Evolutionary conservation across 2,329 filamentous ascomycete species (phyloP).

Genomic region (Ilyonectria destructans): DNA sequence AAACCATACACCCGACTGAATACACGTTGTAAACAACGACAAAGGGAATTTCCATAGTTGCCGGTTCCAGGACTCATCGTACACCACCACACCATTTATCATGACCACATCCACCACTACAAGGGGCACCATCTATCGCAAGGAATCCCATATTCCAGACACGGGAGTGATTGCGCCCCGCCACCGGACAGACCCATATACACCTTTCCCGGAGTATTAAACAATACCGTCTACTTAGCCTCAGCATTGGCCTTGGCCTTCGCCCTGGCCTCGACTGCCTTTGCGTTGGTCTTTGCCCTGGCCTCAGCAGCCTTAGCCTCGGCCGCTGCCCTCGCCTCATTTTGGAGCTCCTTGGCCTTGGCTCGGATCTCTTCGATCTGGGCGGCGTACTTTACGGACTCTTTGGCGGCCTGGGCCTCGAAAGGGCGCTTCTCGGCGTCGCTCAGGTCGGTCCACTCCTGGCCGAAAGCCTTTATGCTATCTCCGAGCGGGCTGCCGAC

Average conservation of each 20-base stretch:
- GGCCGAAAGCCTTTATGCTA: slow-evolving; percentile 43
- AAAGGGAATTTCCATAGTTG: slow-evolving; percentile 26
- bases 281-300: neutral
- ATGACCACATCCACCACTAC: neutral
- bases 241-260: slow-evolving; percentile 18
- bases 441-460: slow-evolving; percentile 63
- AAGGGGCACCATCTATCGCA: slow-evolving; percentile 10
- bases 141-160: slow-evolving; percentile 22
- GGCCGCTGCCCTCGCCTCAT: slow-evolving; percentile 42
- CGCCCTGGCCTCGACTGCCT: slow-evolving; percentile 2
- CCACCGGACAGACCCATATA: neutral
- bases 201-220: neutral
- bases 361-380: slow-evolving; percentile 47
- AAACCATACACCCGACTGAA: slow-evolving; percentile 30
- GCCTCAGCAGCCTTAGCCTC: slow-evolving; percentile 37
- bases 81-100: slow-evolving; percentile 10
- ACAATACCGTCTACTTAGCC: neutral
- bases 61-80: slow-evolving; percentile 26
- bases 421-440: slow-evolving; percentile 61
- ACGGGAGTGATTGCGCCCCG: neutral
- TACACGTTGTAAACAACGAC: slow-evolving; percentile 28
- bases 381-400: slow-evolving; percentile 33
- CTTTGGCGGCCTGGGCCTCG: slow-evolving; percentile 49
- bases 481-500: slow-evolving; percentile 35
- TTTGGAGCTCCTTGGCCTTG: slow-evolving; percentile 51